These are phyloP conservation scores for Chaetomiaceae sp. DNA, from an alignment of 2,329 filamentous ascomycete species.

Conservation along the genomic window DNA sequence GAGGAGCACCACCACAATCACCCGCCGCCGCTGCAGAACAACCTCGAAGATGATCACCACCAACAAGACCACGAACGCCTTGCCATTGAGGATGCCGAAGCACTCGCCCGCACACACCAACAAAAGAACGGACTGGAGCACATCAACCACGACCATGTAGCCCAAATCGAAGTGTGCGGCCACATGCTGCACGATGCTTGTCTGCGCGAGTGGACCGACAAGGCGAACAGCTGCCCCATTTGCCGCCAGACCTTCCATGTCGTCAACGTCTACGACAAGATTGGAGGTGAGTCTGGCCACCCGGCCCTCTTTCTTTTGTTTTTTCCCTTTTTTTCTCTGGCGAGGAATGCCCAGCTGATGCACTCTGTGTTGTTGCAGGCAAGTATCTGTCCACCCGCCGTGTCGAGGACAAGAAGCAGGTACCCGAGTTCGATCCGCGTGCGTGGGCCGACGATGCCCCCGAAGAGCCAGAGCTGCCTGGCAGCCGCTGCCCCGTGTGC, in stretches of 20 bases:
- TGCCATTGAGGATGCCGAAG: conserved; percentile 14
- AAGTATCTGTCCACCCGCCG: conserved; percentile 51
- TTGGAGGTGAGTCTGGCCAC: conserved; percentile 62
- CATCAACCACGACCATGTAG: conserved; percentile 41
- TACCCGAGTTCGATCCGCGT: conserved; percentile 79
- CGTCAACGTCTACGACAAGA: conserved; percentile 73
- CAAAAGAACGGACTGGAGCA: conserved; percentile 20
- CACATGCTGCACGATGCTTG: conserved; percentile 92
- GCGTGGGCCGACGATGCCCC: conserved; percentile 64
- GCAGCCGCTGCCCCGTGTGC: conserved; percentile 78
- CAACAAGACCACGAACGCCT: conserved; percentile 14
- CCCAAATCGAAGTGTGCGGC: conserved; percentile 67
- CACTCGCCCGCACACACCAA: conserved; percentile 19
- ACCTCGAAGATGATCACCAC: conserved; percentile 1
- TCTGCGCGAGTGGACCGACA: conserved; percentile 88
- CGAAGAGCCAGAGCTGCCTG: conserved; percentile 60
- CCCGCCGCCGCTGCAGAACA: conserved; percentile 15
- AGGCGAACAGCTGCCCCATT: conserved; percentile 96
- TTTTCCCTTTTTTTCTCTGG: too few species aligned
- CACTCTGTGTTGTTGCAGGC: conserved; percentile 36
- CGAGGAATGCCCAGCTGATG: conserved; percentile 17
- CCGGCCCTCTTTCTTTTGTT: too few species aligned
- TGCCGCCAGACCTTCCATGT: conserved; percentile 88
- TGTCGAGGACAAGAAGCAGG: conserved; percentile 80
- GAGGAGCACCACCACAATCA: conserved; percentile 13